These are phyloP conservation scores for Syzygium malaccense DNA, from an alignment of 441 rosid genomes.

Conservation along the genomic window DNA sequence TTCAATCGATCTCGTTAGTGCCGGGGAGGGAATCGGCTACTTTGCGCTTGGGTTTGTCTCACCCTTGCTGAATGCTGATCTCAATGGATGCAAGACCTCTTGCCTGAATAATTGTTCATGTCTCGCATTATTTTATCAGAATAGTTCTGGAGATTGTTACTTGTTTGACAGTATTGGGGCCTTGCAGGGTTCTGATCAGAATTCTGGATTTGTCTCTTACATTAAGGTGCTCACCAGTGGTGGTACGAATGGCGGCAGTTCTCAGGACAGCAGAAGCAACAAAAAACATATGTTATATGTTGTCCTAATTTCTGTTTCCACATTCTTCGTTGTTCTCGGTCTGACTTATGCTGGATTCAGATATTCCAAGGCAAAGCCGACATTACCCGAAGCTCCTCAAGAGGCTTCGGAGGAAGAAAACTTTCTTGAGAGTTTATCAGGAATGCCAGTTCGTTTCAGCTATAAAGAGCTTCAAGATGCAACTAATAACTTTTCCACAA, in stretches of 20 bases:
- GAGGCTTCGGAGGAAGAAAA: constrained; percentile 73
- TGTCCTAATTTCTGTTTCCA: constrained; percentile 39
- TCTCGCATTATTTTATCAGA: constrained; percentile 61
- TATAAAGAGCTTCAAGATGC: constrained; percentile 77
- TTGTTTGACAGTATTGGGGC: constrained; percentile 67
- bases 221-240: constrained; percentile 39
- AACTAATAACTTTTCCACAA: constrained; percentile 65
- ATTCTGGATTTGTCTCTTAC: constrained; percentile 37
- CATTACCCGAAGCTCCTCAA: constrained; percentile 25
- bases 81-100: constrained; percentile 60
- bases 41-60: constrained; percentile 53
- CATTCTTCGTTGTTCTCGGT: constrained; percentile 37
- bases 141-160: constrained; percentile 70
- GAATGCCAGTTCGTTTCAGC: constrained; percentile 71
- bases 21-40: constrained; percentile 49
- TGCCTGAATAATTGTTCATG: constrained; percentile 76
- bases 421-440: constrained; percentile 54
- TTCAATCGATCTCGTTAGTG: constrained; percentile 35
- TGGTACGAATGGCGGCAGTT: constrained; percentile 4
- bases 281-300: constrained; percentile 33
- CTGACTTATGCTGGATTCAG: constrained; percentile 37
- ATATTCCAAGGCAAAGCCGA: constrained; percentile 30
- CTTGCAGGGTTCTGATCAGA: constrained; percentile 29
- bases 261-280: constrained; percentile 20
- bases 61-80: constrained; percentile 42